Evolutionary conservation across 495 filamentous ascomycete species (phyloP), one percentile per base, ranked within the genome.

Genomic region (Aspergillus nidulans): DNA sequence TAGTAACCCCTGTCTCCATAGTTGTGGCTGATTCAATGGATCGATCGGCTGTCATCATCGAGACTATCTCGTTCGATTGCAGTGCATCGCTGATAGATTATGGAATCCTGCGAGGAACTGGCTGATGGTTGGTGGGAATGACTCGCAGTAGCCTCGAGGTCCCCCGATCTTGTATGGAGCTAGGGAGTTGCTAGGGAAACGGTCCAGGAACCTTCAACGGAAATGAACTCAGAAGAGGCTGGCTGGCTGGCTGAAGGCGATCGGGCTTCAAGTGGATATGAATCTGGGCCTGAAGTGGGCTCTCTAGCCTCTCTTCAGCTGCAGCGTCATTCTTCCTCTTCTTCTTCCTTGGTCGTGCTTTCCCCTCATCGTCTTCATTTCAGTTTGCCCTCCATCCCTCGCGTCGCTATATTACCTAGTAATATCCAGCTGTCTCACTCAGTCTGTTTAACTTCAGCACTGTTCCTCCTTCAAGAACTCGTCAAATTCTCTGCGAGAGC

Each of bases 181-280:
- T 10, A 61, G 59, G 58, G 62, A 70, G 71, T 74, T 74, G 63
- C 68, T 51, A 23, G 54, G 62, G 66, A 61, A 74, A 74, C 71
- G 39, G 3, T 1, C 16, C 44, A 52, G 47, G 56, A 13, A 48
- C 46, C 15, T 6, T 6, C 38, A 26, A 34, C 39, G 34, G 23
- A 32, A 3, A 8, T n/a, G n/a, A n/a, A n/a, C n/a, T n/a, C n/a
- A n/a, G 32, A 32, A 36, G 34, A 19, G 18, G 30, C 36, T 52
- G 49, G 49, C 49, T 52, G 47, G 47, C 45, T 48, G n/a, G n/a
- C n/a, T n/a, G 43, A 12, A 13, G 23, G 24, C 2, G 24, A 48
- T 45, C 42, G 28, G 42, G 21, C 13, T 24, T 45, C 42, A 25
- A 28, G 23, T n/a, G n/a, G 8, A 19, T 19, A 32, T 30, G 13